Conservation (phyloP, 371 early-diverging fungal genomes). For the Umbelopsis sp. region DNA sequence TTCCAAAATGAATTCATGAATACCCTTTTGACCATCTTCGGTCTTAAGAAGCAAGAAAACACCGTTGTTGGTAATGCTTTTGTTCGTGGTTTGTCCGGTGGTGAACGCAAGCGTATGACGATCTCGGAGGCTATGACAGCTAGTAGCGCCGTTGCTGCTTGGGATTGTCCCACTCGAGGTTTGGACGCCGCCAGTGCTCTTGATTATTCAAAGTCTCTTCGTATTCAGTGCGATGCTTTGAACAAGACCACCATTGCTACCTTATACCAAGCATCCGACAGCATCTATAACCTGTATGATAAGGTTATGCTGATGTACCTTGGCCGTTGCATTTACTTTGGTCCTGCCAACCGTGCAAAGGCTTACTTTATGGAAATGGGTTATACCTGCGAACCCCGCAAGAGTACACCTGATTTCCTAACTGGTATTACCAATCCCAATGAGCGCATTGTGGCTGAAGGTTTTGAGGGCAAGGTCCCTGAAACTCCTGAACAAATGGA, state of each 20-base stretch:
- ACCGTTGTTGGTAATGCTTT: slow-evolving; percentile 76
- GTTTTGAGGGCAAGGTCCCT: slow-evolving; percentile 50
- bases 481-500: slow-evolving; percentile 54
- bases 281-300: slow-evolving; percentile 70
- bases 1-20: slow-evolving; percentile 19
- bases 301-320: slow-evolving; percentile 61
- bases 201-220: slow-evolving; percentile 61
- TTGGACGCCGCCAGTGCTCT: slow-evolving; percentile 83
- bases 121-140: slow-evolving; percentile 78
- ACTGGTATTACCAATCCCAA: slow-evolving; percentile 55
- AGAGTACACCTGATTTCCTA: slow-evolving; percentile 67
- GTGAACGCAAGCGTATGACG: slow-evolving; percentile 78
- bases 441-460: slow-evolving; percentile 43
- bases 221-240: slow-evolving; percentile 53
- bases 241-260: slow-evolving; percentile 55
- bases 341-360: slow-evolving; percentile 54
- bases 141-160: slow-evolving; percentile 61
- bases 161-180: slow-evolving; percentile 81
- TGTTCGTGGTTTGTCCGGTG: slow-evolving; percentile 73
- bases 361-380: slow-evolving; percentile 61
- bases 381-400: slow-evolving; percentile 57
- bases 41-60: slow-evolving; percentile 63
- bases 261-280: slow-evolving; percentile 61
- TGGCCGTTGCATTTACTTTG: slow-evolving; percentile 67
- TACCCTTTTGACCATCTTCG: slow-evolving; percentile 38